phyloP scores from a whole-genome alignment of 2,329 filamentous ascomycete species.

The Monosporascus ibericus region DNA sequence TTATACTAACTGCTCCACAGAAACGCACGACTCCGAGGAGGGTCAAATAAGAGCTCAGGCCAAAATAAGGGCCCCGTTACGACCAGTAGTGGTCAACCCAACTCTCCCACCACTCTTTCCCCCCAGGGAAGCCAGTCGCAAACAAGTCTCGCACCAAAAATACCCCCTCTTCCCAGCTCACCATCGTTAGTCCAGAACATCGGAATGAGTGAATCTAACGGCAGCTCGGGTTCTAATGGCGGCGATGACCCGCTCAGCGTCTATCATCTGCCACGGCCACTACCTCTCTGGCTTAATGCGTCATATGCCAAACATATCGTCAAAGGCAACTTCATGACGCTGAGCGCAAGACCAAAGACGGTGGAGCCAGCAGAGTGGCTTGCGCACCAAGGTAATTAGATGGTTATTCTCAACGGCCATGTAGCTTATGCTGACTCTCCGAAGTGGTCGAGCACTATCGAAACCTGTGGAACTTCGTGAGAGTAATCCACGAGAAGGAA shows the following conservation, averaged over 20 bases:
- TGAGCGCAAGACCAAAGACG: slow-evolving; percentile 87
- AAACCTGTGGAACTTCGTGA: slow-evolving; percentile 81
- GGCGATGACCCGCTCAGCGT: slow-evolving; percentile 52
- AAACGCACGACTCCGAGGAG: slow-evolving; percentile 54
- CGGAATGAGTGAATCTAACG: slow-evolving; percentile 56
- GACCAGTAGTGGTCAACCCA: slow-evolving; percentile 41
- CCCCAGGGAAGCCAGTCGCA: slow-evolving; percentile 45
- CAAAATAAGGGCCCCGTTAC: slow-evolving; percentile 47
- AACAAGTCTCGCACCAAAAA: slow-evolving; percentile 47
- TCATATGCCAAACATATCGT: slow-evolving; percentile 80
- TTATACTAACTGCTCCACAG: slow-evolving; percentile 30
- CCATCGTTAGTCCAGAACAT: slow-evolving; percentile 61
- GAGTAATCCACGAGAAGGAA: slow-evolving; percentile 81
- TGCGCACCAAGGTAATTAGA: slow-evolving; percentile 74
- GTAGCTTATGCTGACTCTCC: slow-evolving; percentile 9
- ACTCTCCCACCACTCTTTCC: slow-evolving; percentile 37
- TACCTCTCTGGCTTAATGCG: slow-evolving; percentile 70
- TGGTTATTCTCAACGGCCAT: neutral
- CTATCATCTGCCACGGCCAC: slow-evolving; percentile 59
- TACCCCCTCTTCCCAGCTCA: slow-evolving; percentile 57
- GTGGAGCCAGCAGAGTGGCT: slow-evolving; percentile 95
- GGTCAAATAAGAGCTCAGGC: slow-evolving; percentile 43
- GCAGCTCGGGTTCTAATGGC: slow-evolving; percentile 38
- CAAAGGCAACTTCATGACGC: slow-evolving; percentile 94
- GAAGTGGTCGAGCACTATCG: slow-evolving; percentile 89